phyloP scores from a whole-genome alignment of 305 asterid species.

The Nicotiana rustica region DNA sequence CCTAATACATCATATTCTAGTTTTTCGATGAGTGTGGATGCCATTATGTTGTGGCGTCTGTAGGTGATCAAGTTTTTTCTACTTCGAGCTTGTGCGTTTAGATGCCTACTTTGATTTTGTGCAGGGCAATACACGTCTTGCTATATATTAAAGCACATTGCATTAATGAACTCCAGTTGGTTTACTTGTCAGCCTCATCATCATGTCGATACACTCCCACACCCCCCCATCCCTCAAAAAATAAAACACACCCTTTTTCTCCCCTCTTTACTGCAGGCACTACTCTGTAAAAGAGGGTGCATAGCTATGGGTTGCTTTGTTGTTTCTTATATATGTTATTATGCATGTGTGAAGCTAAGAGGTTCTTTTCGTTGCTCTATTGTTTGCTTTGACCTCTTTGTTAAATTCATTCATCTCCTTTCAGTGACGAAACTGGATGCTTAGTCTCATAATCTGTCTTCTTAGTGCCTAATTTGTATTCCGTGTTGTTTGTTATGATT shows the following conservation, averaged over 20 bases:
- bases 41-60: neutral
- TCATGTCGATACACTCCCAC: neutral
- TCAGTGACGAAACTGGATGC: neutral
- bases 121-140: neutral
- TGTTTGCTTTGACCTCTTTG: constrained; percentile 3
- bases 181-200: neutral
- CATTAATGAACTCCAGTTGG: neutral
- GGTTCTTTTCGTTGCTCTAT: neutral
- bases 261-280: constrained; percentile 7
- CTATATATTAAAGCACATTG: neutral
- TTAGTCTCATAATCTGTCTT: neutral
- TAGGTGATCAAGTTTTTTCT: neutral
- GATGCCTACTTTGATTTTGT: neutral
- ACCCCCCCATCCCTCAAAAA: neutral
- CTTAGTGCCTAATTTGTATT: constrained; percentile 10
- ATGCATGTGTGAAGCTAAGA: neutral
- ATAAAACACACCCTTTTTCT: neutral
- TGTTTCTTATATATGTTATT: constrained; percentile 1
- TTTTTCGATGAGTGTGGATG: neutral
- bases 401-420: neutral
- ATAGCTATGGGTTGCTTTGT: neutral
- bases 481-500: constrained; percentile 38
- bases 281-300: constrained; percentile 11
- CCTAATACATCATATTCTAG: neutral
- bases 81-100: neutral